A percentile compares a stretch with the other conserved stretches of the same genome.
Evolutionary conservation across 257 asterid genomes (phyloP).

Genomic region (Nicotiana otophora): DNA sequence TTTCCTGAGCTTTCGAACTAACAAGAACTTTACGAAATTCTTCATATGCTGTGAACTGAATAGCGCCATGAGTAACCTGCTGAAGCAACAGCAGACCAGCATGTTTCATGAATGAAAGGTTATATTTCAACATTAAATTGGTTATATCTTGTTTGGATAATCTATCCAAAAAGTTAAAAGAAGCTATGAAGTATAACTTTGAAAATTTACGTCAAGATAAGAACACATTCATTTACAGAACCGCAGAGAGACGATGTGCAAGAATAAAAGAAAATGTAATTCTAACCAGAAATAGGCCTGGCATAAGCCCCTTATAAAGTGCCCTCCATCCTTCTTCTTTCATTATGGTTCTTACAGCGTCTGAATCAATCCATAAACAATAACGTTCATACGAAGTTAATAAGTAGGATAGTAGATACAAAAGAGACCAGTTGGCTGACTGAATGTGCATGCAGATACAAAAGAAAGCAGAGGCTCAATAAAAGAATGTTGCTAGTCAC

Average conservation of each 20-base stretch:
- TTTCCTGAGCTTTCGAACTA: constrained; percentile 33
- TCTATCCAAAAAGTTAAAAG: not conserved
- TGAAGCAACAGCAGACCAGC: constrained; percentile 34
- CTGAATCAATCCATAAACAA: constrained; percentile 36
- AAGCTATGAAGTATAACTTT: not conserved
- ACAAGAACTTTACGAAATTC: constrained; percentile 68
- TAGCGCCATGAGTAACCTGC: constrained; percentile 97
- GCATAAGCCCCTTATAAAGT: constrained; percentile 83
- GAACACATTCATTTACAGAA: not conserved
- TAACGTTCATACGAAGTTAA: not conserved
- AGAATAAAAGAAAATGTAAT: constrained; percentile 15
- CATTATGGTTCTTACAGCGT: constrained; percentile 82
- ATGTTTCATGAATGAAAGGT: constrained; percentile 6
- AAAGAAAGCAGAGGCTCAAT: not conserved
- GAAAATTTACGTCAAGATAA: not conserved
- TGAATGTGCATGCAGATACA: not conserved
- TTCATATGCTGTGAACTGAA: constrained; percentile 90
- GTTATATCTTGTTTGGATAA: not conserved
- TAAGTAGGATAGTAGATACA: not conserved
- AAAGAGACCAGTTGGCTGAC: not conserved
- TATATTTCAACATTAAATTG: not conserved
- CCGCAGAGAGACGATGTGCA: not conserved
- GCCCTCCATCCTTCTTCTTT: constrained; percentile 96
- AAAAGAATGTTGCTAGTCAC: no score
- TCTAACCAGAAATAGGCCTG: constrained; percentile 81